Evolutionary conservation across 768 basidiomycete genomes (phyloP), one percentile per base, ranked within the genome.

Genomic region (Tricholomella constricta): DNA sequence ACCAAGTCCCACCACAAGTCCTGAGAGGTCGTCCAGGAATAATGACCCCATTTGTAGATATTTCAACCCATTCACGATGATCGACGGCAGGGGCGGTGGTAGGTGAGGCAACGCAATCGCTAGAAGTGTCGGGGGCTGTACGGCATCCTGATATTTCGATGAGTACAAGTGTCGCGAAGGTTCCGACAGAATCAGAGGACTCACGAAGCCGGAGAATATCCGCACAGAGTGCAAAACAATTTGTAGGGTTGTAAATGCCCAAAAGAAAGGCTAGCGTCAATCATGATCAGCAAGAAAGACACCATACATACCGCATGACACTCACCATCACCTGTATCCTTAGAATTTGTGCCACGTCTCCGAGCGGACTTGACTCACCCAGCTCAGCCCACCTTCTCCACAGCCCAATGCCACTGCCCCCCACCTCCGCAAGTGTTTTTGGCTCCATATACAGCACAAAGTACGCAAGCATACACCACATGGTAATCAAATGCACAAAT

Each of bases 241-340:
- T 58, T 91, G 81, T 4, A 92, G 65, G 0, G 90, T 86, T 34
- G 82, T 80, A 54, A 92, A 91, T 7, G 81, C 85, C 88, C 88
- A 91, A 66, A 92, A 89, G 72, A 93, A 89, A 1, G 88, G 84
- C 89, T 91, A 57, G 15, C 35, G 32, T 17, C 37, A 15, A 42
- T 17, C 31, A 32, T 32, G 42, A 49, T 27, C 35, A 49, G 8
- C 46, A 51, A 9, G n/a, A n/a, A n/a, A n/a, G n/a, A n/a, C n/a
- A n/a, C n/a, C n/a, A n/a, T n/a, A n/a, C n/a, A n/a, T n/a, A n/a
- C n/a, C n/a, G n/a, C n/a, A n/a, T n/a, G n/a, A n/a, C n/a, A 74
- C 85, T 56, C 60, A 89, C 88, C 69, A 86, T 75, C 38, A 78
- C 60, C 57, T 84, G 82, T 10, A 89, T 77, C 6, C 75, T 73